Evolutionary conservation across 306 rosid genomes (phyloP).

Genomic region (Myrica gale): DNA sequence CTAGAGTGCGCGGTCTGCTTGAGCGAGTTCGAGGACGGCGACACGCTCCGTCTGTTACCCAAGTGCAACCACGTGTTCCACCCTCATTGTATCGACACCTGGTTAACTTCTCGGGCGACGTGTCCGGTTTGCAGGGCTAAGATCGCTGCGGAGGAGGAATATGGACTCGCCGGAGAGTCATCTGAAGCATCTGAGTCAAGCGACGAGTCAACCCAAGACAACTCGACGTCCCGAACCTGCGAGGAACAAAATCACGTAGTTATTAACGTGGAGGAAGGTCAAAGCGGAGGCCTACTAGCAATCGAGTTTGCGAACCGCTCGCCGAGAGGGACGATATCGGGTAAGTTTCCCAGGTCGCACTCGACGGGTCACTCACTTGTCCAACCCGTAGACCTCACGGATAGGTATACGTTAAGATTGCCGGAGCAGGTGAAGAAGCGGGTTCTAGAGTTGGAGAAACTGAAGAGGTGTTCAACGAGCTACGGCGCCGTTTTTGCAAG

Average conservation of each 20-base stretch:
- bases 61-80: constrained; percentile 72
- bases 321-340: constrained; percentile 8
- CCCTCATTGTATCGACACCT: constrained; percentile 63
- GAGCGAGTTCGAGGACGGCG: constrained; percentile 52
- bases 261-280: too few relatives aligned
- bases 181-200: background rate
- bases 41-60: constrained; percentile 64
- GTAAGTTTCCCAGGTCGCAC: constrained; percentile 44
- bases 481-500: constrained; percentile 30
- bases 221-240: too few relatives aligned
- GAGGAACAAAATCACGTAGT: too few relatives aligned
- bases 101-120: constrained; percentile 63
- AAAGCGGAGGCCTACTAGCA: too few relatives aligned
- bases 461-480: constrained; percentile 48
- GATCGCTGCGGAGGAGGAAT: constrained; percentile 6
- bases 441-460: constrained; percentile 37
- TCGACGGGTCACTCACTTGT: constrained; percentile 68
- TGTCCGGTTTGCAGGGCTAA: constrained; percentile 71
- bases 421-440: constrained; percentile 61
- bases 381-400: constrained; percentile 40
- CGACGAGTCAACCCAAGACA: background rate
- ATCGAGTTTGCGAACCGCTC: background rate
- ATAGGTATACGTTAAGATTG: constrained; percentile 52
- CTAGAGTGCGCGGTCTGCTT: constrained; percentile 77
- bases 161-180: background rate